These are phyloP conservation scores for Vigna radiata DNA, from an alignment of 306 rosid species.

Conservation along the genomic window DNA sequence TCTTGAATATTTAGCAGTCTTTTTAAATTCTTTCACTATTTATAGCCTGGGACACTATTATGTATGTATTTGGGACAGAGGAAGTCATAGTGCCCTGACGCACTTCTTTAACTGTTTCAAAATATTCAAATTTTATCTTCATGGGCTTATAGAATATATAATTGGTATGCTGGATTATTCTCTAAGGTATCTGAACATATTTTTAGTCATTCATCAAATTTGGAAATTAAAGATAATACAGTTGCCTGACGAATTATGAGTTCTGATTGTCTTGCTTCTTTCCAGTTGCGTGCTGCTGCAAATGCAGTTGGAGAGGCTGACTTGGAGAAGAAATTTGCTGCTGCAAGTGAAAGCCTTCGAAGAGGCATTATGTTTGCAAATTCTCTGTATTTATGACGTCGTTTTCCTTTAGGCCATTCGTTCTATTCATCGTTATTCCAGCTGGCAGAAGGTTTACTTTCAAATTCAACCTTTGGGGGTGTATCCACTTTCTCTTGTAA, in stretches of 20 bases:
- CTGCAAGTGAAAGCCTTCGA: constrained; percentile 91
- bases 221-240: constrained; percentile 9
- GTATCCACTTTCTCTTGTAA: constrained; percentile 23
- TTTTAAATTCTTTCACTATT: not conserved
- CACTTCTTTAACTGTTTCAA: constrained; percentile 12
- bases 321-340: constrained; percentile 83
- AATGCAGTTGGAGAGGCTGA: constrained; percentile 88
- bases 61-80: not conserved
- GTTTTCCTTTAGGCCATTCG: constrained; percentile 46
- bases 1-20: not conserved
- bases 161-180: not conserved
- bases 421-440: constrained; percentile 18
- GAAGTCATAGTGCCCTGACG: not conserved
- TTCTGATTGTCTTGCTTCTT: constrained; percentile 26
- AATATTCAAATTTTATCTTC: constrained; percentile 22
- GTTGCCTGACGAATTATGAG: constrained; percentile 8
- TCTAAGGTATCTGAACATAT: constrained; percentile 1
- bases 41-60: not conserved
- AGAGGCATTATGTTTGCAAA: constrained; percentile 98
- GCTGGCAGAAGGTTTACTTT: constrained; percentile 24
- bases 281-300: constrained; percentile 85
- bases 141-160: constrained; percentile 10
- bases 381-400: constrained; percentile 78
- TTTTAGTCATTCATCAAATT: constrained; percentile 16
- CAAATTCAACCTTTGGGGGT: constrained; percentile 23